These are phyloP conservation scores for Colletotrichum zoysiae DNA, from an alignment of 2,329 filamentous ascomycete genomes.

Conservation along the genomic window DNA sequence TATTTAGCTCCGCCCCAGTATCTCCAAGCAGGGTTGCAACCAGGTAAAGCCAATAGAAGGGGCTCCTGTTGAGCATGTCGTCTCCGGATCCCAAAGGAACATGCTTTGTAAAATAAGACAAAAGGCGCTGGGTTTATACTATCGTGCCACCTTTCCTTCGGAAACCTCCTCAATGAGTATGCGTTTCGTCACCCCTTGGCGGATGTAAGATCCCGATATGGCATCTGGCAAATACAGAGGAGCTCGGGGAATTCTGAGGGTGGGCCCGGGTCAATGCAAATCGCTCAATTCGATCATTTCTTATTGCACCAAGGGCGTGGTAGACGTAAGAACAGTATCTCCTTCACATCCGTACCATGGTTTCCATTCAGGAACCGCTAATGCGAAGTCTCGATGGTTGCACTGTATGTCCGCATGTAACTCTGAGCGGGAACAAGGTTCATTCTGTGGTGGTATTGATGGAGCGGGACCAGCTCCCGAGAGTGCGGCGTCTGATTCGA, in stretches of 20 bases:
- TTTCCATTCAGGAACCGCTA: neutral
- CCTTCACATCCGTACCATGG: neutral
- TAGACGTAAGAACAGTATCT: constrained; percentile 15
- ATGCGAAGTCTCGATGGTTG: constrained; percentile 2
- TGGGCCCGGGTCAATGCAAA: neutral
- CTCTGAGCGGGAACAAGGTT: constrained; percentile 5
- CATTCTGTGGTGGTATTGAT: constrained; percentile 4
- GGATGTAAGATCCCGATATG: constrained; percentile 8
- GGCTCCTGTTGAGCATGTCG: neutral
- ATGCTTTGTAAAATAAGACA: neutral
- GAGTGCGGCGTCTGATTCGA: constrained; percentile 27
- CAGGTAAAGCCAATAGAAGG: neutral
- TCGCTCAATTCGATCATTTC: neutral
- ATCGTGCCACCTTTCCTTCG: neutral
- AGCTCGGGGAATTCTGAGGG: neutral
- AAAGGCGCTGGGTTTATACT: neutral
- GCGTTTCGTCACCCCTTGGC: neutral
- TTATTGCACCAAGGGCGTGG: neutral
- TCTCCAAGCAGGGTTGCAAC: neutral
- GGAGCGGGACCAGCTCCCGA: neutral
- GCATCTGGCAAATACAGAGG: constrained; percentile 10
- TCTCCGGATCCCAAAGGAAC: neutral
- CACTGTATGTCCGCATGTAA: constrained; percentile 2
- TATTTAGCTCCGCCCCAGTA: constrained; percentile 13
- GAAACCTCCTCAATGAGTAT: neutral